Evolutionary conservation across 1,284 basidiomycete genomes (phyloP).

Genomic region (Boletus mariae): DNA sequence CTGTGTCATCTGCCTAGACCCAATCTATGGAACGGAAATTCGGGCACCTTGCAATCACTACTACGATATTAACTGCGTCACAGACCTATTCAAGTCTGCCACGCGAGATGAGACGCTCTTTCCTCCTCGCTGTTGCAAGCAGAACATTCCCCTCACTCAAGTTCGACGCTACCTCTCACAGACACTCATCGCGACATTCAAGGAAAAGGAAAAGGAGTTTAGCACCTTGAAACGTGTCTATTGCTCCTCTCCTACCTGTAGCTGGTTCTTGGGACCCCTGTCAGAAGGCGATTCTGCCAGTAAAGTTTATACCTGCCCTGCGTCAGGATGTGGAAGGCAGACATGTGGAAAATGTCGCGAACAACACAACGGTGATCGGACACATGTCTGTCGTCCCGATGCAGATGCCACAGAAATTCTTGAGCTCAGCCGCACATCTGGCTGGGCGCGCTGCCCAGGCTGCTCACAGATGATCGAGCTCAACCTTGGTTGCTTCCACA

Average conservation of each 20-base stretch:
- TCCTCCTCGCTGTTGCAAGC: neutral
- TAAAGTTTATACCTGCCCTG: slow-evolving; percentile 21
- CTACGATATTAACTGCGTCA: neutral
- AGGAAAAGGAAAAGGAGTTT: neutral
- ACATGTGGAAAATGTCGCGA: slow-evolving; percentile 38
- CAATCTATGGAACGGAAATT: neutral
- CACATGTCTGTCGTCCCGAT: slow-evolving; percentile 26
- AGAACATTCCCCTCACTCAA: neutral
- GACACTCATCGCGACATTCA: neutral
- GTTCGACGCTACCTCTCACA: neutral
- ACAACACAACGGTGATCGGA: slow-evolving; percentile 13
- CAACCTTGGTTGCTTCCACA: slow-evolving; percentile 41
- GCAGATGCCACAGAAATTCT: slow-evolving; percentile 30
- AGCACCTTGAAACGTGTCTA: neutral
- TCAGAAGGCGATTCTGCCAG: neutral
- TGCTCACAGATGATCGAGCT: slow-evolving; percentile 44
- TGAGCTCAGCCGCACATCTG: slow-evolving; percentile 30
- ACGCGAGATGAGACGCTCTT: neutral
- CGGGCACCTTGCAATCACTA: neutral
- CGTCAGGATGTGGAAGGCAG: slow-evolving; percentile 26
- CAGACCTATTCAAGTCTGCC: neutral
- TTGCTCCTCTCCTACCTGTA: neutral
- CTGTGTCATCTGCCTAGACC: neutral
- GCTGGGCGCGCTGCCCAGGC: slow-evolving; percentile 44
- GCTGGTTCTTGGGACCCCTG: neutral